Percentiles rank a stretch among this genome's conserved stretches.
These are phyloP conservation scores for Rheum nobile DNA, from an alignment of 148 eudicot species.

Conservation along the genomic window DNA sequence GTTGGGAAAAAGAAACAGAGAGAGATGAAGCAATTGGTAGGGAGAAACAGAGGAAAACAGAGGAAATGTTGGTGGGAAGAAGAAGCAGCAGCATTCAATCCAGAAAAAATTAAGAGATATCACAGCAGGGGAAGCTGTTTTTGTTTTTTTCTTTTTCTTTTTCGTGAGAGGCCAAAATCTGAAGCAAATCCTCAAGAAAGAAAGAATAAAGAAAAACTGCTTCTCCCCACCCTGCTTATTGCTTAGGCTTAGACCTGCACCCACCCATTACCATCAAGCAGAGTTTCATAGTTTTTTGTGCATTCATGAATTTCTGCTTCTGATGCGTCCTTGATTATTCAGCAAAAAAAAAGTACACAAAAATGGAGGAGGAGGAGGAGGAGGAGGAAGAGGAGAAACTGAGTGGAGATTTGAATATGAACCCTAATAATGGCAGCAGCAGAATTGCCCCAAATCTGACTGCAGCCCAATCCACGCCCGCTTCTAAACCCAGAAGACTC, in stretches of 20 bases:
- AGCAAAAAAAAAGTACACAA: neutral
- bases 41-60: neutral
- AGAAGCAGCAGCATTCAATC: neutral
- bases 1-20: neutral
- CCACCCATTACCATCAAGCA: neutral
- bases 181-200: neutral
- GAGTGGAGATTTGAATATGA: neutral
- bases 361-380: neutral
- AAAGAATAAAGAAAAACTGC: constrained; percentile 2
- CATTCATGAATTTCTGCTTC: neutral
- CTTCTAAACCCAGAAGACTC: constrained; percentile 32
- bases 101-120: constrained; percentile 1
- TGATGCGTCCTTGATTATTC: neutral
- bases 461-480: constrained; percentile 16
- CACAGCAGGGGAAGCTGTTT: constrained; percentile 24
- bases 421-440: constrained; percentile 3
- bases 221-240: constrained; percentile 21
- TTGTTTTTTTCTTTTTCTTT: neutral
- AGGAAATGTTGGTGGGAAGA: neutral
- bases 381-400: neutral
- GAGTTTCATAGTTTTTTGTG: neutral
- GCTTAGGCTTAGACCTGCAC: neutral
- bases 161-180: neutral
- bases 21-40: neutral
- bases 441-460: neutral